Base-by-base conservation (phyloP, 768 basidiomycete species). In the Hypsizygus marmoreus region DNA sequence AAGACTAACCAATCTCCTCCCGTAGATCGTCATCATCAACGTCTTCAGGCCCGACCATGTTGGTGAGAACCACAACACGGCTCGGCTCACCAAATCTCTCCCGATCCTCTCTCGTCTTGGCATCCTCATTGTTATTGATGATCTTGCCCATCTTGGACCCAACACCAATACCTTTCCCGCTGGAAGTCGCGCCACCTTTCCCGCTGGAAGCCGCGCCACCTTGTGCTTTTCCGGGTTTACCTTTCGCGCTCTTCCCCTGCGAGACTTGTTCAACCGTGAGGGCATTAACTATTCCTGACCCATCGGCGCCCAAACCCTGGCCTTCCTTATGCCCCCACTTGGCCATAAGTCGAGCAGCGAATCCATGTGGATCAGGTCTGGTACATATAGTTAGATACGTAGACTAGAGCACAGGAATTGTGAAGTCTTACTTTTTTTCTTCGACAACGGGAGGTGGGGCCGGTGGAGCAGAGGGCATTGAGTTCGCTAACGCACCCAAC, bases 291-390 rank as follows among this genome's bases (percentile, higher is more conserved):
- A 98, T 95, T 1, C 94, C 94, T 2, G 78, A 76, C 6, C 84
- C 89, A 48, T 89, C 82, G 0, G 79, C 85, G 25, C 95, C 95
- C 1, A 97, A 76, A 8, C 95, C 95, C 67, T 93, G 86, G 1
- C 95, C 95, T 62, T 91, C 91, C 62, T 90, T 88, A 62, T 97
- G 92, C 0, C 95, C 95, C 90, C 89, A 95, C 69, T 94, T 97
- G 2, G 89, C 90, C 93, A 97, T 95, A 55, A 95, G 62, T 25
- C 89, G 84, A 10, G 85, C 84, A 24, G 91, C 91, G 56, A 95
- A 92, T 10, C 78, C 79, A 44, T 82, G 84, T 0, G 83, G 81
- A 51, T 89, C 82, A 29, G 81, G 71, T 42, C 76, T 74, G 39
- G 25, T 26, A 2, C 34, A 38, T 10, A 42, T 40, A 4, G 25